phyloP scores from a whole-genome alignment of 352 stramenopile genomes.

The Pythium utonaiense region DNA sequence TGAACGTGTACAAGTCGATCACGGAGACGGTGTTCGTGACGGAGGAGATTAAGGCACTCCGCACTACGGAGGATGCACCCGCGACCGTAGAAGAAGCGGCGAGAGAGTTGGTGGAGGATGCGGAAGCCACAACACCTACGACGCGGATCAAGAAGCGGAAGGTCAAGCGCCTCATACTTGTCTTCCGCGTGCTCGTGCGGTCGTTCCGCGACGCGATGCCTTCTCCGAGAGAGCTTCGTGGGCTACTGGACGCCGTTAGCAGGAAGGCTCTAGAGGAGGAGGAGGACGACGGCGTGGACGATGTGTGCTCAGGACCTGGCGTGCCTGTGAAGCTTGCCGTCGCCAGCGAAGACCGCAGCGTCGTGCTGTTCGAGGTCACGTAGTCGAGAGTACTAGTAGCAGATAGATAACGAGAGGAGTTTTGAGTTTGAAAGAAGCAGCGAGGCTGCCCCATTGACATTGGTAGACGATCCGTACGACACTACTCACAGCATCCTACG shows the following conservation, averaged over 20 bases:
- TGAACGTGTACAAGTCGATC: slow-evolving; percentile 58
- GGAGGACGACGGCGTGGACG: background rate
- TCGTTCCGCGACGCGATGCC: slow-evolving; percentile 40
- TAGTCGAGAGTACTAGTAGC: no score
- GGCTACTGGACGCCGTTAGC: slow-evolving; percentile 3
- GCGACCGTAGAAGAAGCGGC: background rate
- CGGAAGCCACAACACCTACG: no score
- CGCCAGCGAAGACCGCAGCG: slow-evolving; percentile 44
- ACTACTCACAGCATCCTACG: no score
- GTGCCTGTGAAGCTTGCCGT: slow-evolving; percentile 65
- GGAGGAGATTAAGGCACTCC: background rate
- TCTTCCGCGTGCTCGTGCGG: slow-evolving; percentile 56
- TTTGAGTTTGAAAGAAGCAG: slow-evolving; percentile 7
- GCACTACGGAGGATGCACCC: background rate
- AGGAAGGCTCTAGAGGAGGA: background rate
- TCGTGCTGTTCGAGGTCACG: slow-evolving; percentile 61
- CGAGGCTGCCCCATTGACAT: slow-evolving; percentile 10
- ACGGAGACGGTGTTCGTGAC: slow-evolving; percentile 23
- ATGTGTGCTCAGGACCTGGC: background rate
- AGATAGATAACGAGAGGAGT: no score
- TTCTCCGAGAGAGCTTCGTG: slow-evolving; percentile 18
- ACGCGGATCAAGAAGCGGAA: slow-evolving; percentile 32
- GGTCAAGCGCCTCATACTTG: slow-evolving; percentile 40
- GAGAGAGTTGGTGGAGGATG: background rate
- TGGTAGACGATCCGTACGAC: slow-evolving; percentile 7